Percentiles rank a stretch among this genome's conserved stretches.
Evolutionary conservation across 371 early-diverging fungal species (phyloP).

Genomic region (Saksenaea oblongispora): DNA sequence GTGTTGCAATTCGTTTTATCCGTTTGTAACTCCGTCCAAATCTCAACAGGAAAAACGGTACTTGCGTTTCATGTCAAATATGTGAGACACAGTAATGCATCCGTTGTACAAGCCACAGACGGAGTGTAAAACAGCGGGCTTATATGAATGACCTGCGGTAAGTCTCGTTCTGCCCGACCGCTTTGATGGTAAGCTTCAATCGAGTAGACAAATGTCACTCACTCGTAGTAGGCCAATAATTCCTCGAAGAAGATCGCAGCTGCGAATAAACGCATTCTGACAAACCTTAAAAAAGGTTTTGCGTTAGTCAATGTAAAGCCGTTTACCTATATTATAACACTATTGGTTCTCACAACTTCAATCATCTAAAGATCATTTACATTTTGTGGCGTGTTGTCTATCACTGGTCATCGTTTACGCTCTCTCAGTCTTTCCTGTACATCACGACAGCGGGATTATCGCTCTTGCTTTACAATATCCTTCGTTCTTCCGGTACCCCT

Average conservation of each 20-base stretch:
- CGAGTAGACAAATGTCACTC: too few relatives aligned
- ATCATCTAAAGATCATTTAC: slow-evolving; percentile 45
- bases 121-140: too few relatives aligned
- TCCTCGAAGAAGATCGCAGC: slow-evolving; percentile 76
- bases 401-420: slow-evolving; percentile 55
- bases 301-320: slow-evolving; percentile 64
- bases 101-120: too few relatives aligned
- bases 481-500: slow-evolving; percentile 57
- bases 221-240: slow-evolving; percentile 65
- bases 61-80: too few relatives aligned
- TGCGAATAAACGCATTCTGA: slow-evolving; percentile 63
- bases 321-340: not conserved
- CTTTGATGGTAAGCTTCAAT: too few relatives aligned
- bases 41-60: too few relatives aligned
- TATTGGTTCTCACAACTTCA: not conserved
- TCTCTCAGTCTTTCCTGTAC: slow-evolving; percentile 48
- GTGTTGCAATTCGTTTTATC: too few relatives aligned
- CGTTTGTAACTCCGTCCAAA: too few relatives aligned
- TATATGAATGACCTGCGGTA: too few relatives aligned
- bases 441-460: slow-evolving; percentile 49
- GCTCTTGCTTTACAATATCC: slow-evolving; percentile 52
- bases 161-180: too few relatives aligned
- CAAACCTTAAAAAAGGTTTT: slow-evolving; percentile 61
- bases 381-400: slow-evolving; percentile 59
- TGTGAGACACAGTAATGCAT: too few relatives aligned